Evolutionary conservation across 2,329 filamentous ascomycete species (phyloP).

Genomic region (Fusarium concolor): DNA sequence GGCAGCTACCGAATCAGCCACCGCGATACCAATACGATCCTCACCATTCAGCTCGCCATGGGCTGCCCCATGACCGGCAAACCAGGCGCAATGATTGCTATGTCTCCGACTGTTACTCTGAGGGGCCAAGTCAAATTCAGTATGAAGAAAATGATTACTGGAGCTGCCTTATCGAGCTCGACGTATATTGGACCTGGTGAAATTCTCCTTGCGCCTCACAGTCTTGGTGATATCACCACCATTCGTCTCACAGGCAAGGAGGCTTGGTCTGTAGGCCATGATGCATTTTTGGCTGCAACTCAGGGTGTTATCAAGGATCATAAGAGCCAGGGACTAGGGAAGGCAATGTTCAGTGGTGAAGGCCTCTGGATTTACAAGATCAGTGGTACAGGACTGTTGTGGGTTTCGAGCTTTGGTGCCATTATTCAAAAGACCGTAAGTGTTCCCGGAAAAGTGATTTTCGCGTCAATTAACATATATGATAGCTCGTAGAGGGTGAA

Average conservation of each 20-base stretch:
- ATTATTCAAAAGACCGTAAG: slow-evolving; percentile 94
- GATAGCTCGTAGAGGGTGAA: slow-evolving; percentile 73
- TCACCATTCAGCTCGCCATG: slow-evolving; percentile 90
- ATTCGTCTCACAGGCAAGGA: slow-evolving; percentile 78
- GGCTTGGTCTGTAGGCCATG: slow-evolving; percentile 86
- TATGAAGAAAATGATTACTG: slow-evolving; percentile 89
- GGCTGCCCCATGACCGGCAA: slow-evolving; percentile 85
- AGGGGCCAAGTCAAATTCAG: slow-evolving; percentile 87
- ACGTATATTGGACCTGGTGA: slow-evolving; percentile 92
- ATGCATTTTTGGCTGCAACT: slow-evolving; percentile 87
- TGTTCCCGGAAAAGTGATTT: slow-evolving; percentile 30
- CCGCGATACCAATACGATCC: slow-evolving; percentile 87
- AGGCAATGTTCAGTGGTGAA: slow-evolving; percentile 94
- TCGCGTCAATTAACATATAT: slow-evolving; percentile 13
- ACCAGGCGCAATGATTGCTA: slow-evolving; percentile 92
- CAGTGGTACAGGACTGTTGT: slow-evolving; percentile 81
- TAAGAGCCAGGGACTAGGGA: slow-evolving; percentile 85
- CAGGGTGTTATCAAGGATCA: slow-evolving; percentile 90
- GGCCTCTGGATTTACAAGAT: slow-evolving; percentile 93
- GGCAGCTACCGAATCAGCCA: slow-evolving; percentile 95
- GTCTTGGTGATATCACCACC: slow-evolving; percentile 86
- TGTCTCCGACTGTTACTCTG: slow-evolving; percentile 88
- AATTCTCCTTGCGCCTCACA: slow-evolving; percentile 81
- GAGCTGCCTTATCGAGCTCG: slow-evolving; percentile 82
- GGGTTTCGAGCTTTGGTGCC: slow-evolving; percentile 93